These are phyloP conservation scores for Trichoderma harzianum DNA, from an alignment of 2,329 filamentous ascomycete species.

Conservation along the genomic window DNA sequence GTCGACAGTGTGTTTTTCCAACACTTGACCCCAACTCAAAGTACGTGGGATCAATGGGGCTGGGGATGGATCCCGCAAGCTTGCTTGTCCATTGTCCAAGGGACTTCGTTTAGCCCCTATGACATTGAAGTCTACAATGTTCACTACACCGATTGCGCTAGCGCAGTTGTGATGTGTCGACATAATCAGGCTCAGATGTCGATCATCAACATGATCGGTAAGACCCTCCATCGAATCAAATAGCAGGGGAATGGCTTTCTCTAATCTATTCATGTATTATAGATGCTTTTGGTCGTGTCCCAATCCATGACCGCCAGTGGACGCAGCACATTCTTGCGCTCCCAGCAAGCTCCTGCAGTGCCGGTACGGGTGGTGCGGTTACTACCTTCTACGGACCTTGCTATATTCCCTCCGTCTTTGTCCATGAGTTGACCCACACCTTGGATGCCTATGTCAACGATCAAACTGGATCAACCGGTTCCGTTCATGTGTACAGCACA, in stretches of 20 bases:
- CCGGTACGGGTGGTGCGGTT: neutral
- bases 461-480: neutral
- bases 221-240: accelerated
- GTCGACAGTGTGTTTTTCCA: neutral
- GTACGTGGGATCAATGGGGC: neutral
- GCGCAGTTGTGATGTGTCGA: neutral
- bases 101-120: neutral
- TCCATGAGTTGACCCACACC: neutral
- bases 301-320: neutral
- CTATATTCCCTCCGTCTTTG: neutral
- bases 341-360: neutral
- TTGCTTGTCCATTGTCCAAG: neutral
- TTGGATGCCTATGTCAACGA: neutral
- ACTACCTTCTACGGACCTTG: neutral
- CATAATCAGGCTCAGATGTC: neutral
- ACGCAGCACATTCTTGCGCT: neutral
- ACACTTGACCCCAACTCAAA: neutral
- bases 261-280: neutral
- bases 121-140: neutral
- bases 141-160: neutral
- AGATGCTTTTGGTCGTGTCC: neutral
- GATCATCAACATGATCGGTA: neutral
- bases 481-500: neutral
- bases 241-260: neutral
- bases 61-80: neutral